Evolutionary conservation across 2,329 filamentous ascomycete genomes (phyloP), one percentile per base, ranked within the genome.

Genomic region (Fusarium cicatricum): DNA sequence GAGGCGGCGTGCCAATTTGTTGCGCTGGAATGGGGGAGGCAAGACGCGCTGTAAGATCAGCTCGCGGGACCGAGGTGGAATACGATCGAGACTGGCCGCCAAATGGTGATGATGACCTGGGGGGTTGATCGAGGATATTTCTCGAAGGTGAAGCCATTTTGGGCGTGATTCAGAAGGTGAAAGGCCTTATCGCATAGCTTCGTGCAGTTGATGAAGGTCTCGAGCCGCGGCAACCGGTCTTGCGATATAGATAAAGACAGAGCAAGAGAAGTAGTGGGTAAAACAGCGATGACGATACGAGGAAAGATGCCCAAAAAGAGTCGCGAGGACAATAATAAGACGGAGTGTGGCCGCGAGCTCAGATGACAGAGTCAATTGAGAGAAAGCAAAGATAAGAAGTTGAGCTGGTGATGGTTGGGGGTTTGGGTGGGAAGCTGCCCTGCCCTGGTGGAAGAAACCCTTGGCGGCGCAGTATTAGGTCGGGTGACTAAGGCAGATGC

Each of bases 21-120:
- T 75, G 72, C 39, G 77, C 74, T 26, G 79, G 78, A 16, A 85
- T 75, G 28, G 85, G 85, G 23, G 83, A 84, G 39, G 84, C 84
- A 47, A 89, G 79, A 60, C 85, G 81, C 52, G 86, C 86, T 45
- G 83, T 89, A 41, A 83, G 77, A 59, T 86, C 80, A 45, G 82
- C 83, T 72, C 86, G 82, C 37, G 83, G 83, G 21, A 83, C 69
- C 9, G 84, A 85, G 43, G 80, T 79, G 52, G 80, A 78, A 58
- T 77, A 79, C 11, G 76, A 79, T 32, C 79, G 79, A 53, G 77
- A 70, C 32, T 75, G 77, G 40, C 76, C 71, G 11, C 82, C 80
- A 33, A 75, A 71, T 6, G 81, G 78, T 26, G 84, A 85, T 2
- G 80, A 79, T 4, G 81, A 76, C 51, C 70, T 77, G 64, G 58